Conservation (phyloP, 495 filamentous ascomycete genomes). For the Aspergillus campestris region DNA sequence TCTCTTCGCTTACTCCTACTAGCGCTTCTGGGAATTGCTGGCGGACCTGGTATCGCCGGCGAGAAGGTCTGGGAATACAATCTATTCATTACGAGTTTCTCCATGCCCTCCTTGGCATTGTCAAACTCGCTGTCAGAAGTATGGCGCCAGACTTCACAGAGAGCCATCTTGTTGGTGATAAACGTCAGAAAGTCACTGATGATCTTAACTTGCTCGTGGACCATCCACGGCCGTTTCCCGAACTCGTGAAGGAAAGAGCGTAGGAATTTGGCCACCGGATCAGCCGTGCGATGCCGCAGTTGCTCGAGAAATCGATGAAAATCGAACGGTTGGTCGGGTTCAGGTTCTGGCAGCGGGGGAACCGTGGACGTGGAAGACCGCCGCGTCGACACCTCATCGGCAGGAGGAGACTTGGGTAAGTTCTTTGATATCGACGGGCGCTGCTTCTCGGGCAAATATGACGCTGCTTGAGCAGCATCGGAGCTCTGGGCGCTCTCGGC, state of each 20-base stretch:
- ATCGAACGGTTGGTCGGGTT: conserved; percentile 87
- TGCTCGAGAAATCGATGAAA: conserved; percentile 97
- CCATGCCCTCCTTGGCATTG: conserved; percentile 97
- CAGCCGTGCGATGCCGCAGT: conserved; percentile 86
- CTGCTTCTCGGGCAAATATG: conserved; percentile 16
- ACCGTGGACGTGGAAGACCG: conserved; percentile 40
- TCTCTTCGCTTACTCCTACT: conserved; percentile 62
- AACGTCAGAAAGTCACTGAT: conserved; percentile 96
- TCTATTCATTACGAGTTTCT: conserved; percentile 99
- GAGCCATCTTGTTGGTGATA: conserved; percentile 97
- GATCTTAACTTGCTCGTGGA: conserved; percentile 98
- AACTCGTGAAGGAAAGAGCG: conserved; percentile 93
- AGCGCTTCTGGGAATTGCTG: conserved; percentile 53
- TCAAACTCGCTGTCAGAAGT: conserved; percentile 97
- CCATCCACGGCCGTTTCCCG: conserved; percentile 98
- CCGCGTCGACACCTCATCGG: conserved; percentile 34
- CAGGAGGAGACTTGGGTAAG: conserved; percentile 11
- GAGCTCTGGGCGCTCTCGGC: neutral
- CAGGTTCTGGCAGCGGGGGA: conserved; percentile 80
- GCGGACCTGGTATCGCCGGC: conserved; percentile 75
- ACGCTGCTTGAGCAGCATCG: conserved; percentile 3
- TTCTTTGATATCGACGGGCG: conserved; percentile 10
- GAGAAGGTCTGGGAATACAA: conserved; percentile 96
- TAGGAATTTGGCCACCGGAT: conserved; percentile 91
- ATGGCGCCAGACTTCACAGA: conserved; percentile 93